Conservation (phyloP, 2,329 filamentous ascomycete genomes). For the Aspergillus neoniger region DNA sequence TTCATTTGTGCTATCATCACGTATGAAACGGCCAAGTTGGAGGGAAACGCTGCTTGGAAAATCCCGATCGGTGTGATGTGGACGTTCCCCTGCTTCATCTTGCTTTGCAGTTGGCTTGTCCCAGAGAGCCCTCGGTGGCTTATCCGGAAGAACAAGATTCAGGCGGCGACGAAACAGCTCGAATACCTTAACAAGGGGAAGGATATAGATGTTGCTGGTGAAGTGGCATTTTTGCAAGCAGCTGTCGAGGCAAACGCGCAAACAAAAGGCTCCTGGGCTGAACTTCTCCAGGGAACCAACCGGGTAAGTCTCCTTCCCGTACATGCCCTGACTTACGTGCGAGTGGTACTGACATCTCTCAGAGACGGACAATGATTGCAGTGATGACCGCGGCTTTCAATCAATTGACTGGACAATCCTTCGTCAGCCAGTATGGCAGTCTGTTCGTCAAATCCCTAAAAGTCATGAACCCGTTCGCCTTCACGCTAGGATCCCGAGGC, state of each 20-base stretch:
- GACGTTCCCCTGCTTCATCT: neutral
- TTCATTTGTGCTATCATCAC: neutral
- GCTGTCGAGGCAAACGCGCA: neutral
- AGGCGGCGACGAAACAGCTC: neutral
- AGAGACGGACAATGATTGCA: neutral
- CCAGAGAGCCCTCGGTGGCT: constrained; percentile 6
- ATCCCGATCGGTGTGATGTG: constrained; percentile 1
- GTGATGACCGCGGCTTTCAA: neutral
- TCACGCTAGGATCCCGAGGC: neutral
- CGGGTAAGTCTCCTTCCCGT: neutral
- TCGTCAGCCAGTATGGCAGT: constrained; percentile 2
- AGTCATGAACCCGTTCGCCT: neutral
- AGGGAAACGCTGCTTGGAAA: neutral
- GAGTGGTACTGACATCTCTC: neutral
- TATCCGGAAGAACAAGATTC: neutral
- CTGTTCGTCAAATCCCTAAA: neutral
- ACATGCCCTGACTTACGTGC: neutral
- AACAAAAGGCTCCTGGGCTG: neutral
- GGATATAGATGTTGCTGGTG: neutral
- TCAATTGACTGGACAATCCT: neutral
- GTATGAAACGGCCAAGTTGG: constrained; percentile 2
- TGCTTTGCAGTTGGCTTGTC: constrained; percentile 1
- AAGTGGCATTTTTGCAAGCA: neutral
- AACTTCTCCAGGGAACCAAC: constrained; percentile 2
- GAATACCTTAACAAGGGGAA: neutral